Evolutionary conservation across 2,329 filamentous ascomycete genomes (phyloP), one percentile per base, ranked within the genome.

Genomic region (Raffaelea ambrosiae): DNA sequence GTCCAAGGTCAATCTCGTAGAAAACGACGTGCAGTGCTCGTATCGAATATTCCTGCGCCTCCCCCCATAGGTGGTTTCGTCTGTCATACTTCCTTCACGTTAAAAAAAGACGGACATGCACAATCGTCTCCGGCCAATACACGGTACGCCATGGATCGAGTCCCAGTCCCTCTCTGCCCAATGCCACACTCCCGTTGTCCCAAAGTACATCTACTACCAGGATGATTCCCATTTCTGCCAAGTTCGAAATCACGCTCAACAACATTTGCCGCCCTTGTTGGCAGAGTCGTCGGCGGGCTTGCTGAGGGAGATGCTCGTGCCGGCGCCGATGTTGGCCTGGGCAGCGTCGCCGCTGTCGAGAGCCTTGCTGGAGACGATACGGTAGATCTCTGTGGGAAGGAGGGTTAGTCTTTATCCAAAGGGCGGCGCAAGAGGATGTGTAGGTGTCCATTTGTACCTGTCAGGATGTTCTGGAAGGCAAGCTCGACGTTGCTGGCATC

Each of bases 401-500:
- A 29, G 7, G 13, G 13, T 7, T 29, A 29, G 26, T 29, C 26
- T n/a, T n/a, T n/a, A n/a, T n/a, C n/a, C n/a, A n/a, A n/a, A n/a
- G n/a, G n/a, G n/a, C n/a, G n/a, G n/a, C n/a, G n/a, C n/a, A n/a
- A n/a, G n/a, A n/a, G n/a, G n/a, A n/a, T n/a, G n/a, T n/a, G n/a
- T n/a, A n/a, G n/a, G n/a, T n/a, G n/a, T n/a, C n/a, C n/a, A n/a
- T n/a, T n/a, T n/a, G n/a, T 78, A 96, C 91, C 91, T 64, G 93
- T 98, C 66, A 98, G 77, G 65, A 98, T 98, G 72, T 97, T 97
- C 74, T 98, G 91, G 81, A 98, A 97, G 52, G 93, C 93, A 63
- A 97, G 83, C 73, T 98, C 93, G 57, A 98, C 93, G 65, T 98
- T 98, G 80, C 89, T 97, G 60, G 93, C 93, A 66, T 98, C 93